These are phyloP conservation scores for Diaporthe amygdali DNA, from an alignment of 2,329 filamentous ascomycete genomes.

Conservation along the genomic window DNA sequence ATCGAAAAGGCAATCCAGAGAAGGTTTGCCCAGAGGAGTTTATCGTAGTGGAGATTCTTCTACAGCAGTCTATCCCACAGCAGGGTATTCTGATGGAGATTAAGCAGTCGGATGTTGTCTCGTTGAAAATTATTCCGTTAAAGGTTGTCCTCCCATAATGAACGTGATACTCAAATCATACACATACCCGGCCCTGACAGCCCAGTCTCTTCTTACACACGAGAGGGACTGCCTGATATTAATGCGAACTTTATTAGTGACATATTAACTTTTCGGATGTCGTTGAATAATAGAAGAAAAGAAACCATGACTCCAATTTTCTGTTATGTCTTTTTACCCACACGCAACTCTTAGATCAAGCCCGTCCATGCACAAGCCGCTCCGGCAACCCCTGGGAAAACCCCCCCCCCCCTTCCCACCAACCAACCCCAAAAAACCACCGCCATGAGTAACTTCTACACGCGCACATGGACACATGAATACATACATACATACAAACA, in stretches of 20 bases:
- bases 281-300: background rate
- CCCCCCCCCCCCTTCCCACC: background rate
- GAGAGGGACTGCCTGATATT: background rate
- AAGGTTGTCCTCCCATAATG: too few species aligned
- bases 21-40: too few species aligned
- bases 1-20: too few species aligned
- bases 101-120: too few species aligned
- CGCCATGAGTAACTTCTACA: slow-evolving; percentile 6
- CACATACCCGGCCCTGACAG: background rate
- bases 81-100: too few species aligned
- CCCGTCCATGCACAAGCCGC: background rate
- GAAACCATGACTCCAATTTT: background rate
- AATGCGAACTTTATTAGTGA: background rate
- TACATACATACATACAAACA: background rate
- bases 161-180: too few species aligned
- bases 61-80: too few species aligned
- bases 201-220: background rate
- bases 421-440: background rate
- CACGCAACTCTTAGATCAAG: background rate
- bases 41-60: too few species aligned
- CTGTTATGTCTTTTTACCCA: slow-evolving; percentile 1
- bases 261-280: background rate
- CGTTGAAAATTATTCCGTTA: too few species aligned
- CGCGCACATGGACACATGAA: background rate
- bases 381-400: too few species aligned